phyloP scores from a whole-genome alignment of 352 stramenopile species.

The Pythium monospermum region DNA sequence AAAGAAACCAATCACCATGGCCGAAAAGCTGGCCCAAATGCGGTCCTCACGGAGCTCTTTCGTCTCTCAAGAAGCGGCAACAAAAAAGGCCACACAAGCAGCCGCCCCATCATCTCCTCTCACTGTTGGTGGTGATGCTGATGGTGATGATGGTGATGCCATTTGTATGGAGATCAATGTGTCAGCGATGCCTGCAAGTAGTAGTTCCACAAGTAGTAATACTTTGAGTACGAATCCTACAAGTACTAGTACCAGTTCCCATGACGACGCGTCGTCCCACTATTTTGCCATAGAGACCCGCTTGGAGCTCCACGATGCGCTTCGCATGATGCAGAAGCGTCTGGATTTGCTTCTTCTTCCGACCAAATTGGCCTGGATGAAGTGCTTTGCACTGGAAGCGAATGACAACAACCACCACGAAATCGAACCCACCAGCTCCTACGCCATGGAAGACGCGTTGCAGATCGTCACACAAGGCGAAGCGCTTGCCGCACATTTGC shows the following conservation, averaged over 20 bases:
- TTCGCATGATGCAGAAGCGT: constrained; percentile 32
- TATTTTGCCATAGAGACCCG: constrained; percentile 65
- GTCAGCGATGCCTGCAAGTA: too few species aligned
- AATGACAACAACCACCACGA: too few species aligned
- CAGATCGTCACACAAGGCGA: constrained; percentile 45
- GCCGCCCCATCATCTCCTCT: background rate
- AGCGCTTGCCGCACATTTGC: constrained; percentile 30
- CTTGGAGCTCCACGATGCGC: constrained; percentile 38
- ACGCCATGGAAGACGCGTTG: constrained; percentile 1
- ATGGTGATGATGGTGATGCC: too few species aligned
- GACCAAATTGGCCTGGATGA: constrained; percentile 60
- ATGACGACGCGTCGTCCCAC: constrained; percentile 27
- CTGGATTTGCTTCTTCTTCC: constrained; percentile 41
- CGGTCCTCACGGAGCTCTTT: constrained; percentile 8
- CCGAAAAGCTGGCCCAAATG: constrained; percentile 21
- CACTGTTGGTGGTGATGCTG: too few species aligned
- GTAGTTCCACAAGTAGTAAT: too few species aligned
- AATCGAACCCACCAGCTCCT: constrained; percentile 3
- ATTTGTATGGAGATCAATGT: too few species aligned
- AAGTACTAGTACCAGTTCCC: background rate
- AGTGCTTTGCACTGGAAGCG: constrained; percentile 29
- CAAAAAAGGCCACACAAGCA: background rate
- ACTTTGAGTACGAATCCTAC: too few species aligned
- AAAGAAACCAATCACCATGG: constrained; percentile 10
- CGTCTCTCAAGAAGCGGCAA: too few species aligned